Conservation (phyloP, 768 basidiomycete species). For the Ephemerocybe angulata region DNA sequence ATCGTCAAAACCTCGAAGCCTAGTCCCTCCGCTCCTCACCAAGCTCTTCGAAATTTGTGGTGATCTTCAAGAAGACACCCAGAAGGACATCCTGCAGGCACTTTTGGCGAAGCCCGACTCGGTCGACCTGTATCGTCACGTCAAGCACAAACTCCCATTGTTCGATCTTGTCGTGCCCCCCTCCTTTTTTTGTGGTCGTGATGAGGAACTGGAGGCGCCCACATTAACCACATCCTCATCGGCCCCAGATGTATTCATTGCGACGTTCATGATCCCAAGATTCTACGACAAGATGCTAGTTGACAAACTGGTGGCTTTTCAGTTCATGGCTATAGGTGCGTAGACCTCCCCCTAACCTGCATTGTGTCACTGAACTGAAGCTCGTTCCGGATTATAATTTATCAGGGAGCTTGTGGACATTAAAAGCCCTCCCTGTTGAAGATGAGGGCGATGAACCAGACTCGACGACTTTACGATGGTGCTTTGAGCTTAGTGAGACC, state of each 20-base stretch:
- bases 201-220: not conserved
- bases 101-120: not conserved
- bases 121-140: not conserved
- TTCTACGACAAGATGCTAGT: not conserved
- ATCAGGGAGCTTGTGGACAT: not conserved
- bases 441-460: not conserved
- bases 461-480: not conserved
- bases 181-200: not conserved
- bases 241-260: not conserved
- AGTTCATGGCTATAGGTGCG: not conserved
- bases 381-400: not conserved
- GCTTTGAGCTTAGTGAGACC: not conserved
- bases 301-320: not conserved
- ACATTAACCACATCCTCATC: not conserved
- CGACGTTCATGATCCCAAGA: not conserved
- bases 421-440: not conserved
- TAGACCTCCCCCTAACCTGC: not conserved
- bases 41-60: not conserved
- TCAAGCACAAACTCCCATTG: not conserved
- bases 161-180: too few relatives aligned
- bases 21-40: not conserved
- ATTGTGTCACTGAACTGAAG: not conserved
- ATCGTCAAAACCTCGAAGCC: not conserved
- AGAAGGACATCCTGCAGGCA: not conserved
- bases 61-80: not conserved